These are phyloP conservation scores for Lantana camara DNA, from an alignment of 257 asterid species.

Conservation along the genomic window DNA sequence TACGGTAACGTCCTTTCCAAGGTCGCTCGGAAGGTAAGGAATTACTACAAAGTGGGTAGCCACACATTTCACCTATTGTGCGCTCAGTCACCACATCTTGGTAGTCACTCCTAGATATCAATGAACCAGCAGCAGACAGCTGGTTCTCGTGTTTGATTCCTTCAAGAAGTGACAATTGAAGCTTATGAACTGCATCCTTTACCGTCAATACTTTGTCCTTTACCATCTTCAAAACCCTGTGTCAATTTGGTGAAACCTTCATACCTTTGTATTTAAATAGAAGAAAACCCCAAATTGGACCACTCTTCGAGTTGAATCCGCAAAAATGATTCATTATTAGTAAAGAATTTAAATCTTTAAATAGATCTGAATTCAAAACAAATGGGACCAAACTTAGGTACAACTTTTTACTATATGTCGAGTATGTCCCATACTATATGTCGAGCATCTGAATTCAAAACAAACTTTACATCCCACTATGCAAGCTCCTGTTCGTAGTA, in stretches of 20 bases:
- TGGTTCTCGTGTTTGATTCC: slow-evolving; percentile 68
- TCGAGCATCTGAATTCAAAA: no score
- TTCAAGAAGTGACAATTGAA: slow-evolving; percentile 77
- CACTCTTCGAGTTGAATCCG: no score
- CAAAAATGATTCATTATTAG: no score
- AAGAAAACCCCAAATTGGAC: no score
- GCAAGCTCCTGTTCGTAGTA: no score
- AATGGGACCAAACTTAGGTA: no score
- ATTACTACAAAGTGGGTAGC: slow-evolving; percentile 81
- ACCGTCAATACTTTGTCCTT: slow-evolving; percentile 45
- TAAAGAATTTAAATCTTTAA: no score
- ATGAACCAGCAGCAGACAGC: slow-evolving; percentile 67
- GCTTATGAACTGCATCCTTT: slow-evolving; percentile 75
- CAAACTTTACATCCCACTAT: no score
- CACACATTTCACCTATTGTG: slow-evolving; percentile 63
- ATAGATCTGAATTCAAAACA: no score
- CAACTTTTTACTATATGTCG: no score
- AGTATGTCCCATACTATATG: no score
- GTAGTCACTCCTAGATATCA: slow-evolving; percentile 69
- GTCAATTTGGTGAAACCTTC: neutral
- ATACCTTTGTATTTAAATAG: no score
- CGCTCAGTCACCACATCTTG: slow-evolving; percentile 89
- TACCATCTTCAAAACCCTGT: slow-evolving; percentile 47
- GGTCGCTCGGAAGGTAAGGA: slow-evolving; percentile 64
- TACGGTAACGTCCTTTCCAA: slow-evolving; percentile 74